Conservation (phyloP, 2,329 filamentous ascomycete species). For the Colletotrichum sansevieriae region DNA sequence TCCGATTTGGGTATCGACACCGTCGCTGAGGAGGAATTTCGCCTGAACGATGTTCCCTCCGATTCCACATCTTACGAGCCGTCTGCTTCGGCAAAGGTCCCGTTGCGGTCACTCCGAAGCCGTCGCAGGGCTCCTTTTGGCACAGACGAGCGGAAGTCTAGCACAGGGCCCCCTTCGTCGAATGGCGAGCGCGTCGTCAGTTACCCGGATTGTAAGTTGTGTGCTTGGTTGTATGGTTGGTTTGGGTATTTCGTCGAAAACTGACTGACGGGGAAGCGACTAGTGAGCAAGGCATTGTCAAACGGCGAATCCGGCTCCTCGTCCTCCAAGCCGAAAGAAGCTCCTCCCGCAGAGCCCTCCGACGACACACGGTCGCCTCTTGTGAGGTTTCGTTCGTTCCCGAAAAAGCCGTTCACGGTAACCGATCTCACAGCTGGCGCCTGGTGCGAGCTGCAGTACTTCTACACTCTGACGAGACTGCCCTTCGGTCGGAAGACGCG, state of each 20-base stretch:
- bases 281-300: constrained; percentile 67
- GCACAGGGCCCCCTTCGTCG: constrained; percentile 37
- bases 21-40: constrained; percentile 20
- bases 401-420: constrained; percentile 85
- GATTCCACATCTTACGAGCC: constrained; percentile 44
- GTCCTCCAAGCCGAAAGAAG: constrained; percentile 40
- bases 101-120: not conserved
- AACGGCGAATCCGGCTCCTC: constrained; percentile 40
- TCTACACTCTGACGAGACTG: constrained; percentile 82
- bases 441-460: constrained; percentile 97
- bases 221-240: too few relatives aligned
- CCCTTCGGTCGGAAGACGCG: constrained; percentile 78
- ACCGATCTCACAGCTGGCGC: constrained; percentile 89
- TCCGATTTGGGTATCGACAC: constrained; percentile 34
- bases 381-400: constrained; percentile 81
- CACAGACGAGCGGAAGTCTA: constrained; percentile 30
- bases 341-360: constrained; percentile 38
- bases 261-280: constrained; percentile 76
- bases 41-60: constrained; percentile 42
- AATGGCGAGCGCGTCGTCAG: constrained; percentile 48
- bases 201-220: constrained; percentile 67
- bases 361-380: constrained; percentile 69
- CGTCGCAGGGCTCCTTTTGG: constrained; percentile 37
- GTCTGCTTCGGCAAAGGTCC: constrained; percentile 21
- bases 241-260: constrained; percentile 33